Conservation (phyloP, 805 yeast genomes). For the Sugiyamaella americana region DNA sequence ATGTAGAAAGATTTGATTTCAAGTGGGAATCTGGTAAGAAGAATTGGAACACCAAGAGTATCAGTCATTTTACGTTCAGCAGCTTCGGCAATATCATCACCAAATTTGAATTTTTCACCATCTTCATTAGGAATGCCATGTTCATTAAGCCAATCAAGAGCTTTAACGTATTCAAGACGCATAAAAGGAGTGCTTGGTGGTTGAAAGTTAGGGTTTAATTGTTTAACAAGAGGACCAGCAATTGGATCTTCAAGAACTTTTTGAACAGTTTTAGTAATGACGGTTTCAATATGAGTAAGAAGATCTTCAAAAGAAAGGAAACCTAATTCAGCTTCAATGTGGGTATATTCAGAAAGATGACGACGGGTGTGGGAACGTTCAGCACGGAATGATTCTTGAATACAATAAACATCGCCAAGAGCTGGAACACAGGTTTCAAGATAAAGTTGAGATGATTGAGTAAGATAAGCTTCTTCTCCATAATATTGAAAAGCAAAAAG, state of each 20-base stretch:
- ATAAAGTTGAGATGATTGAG: conserved; percentile 95
- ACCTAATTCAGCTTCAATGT: conserved; percentile 89
- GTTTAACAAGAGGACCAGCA: conserved; percentile 83
- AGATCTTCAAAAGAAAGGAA: conserved; percentile 84
- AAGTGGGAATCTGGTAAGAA: conserved; percentile 91
- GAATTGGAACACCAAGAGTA: conserved; percentile 84
- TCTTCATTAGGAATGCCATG: conserved; percentile 93
- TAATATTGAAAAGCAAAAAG: conserved; percentile 88
- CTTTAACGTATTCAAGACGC: conserved; percentile 87
- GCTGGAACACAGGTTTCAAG: conserved; percentile 95
- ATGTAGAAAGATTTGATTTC: conserved; percentile 97
- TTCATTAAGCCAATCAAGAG: conserved; percentile 94
- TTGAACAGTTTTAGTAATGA: conserved; percentile 62
- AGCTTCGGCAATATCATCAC: conserved; percentile 99
- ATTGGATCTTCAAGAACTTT: conserved; percentile 83
- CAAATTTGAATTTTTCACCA: conserved; percentile 86
- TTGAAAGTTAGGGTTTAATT: conserved; percentile 85
- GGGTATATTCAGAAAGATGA: conserved; percentile 95
- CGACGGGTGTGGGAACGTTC: conserved; percentile 98
- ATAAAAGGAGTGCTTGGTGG: conserved; percentile 82
- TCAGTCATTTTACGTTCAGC: conserved; percentile 99
- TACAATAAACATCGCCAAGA: conserved; percentile 93
- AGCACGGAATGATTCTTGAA: conserved; percentile 98
- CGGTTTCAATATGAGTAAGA: conserved; percentile 74
- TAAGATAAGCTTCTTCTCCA: conserved; percentile 93